Evolutionary conservation across 306 rosid genomes (phyloP).

Genomic region (Vigna trinervia): DNA sequence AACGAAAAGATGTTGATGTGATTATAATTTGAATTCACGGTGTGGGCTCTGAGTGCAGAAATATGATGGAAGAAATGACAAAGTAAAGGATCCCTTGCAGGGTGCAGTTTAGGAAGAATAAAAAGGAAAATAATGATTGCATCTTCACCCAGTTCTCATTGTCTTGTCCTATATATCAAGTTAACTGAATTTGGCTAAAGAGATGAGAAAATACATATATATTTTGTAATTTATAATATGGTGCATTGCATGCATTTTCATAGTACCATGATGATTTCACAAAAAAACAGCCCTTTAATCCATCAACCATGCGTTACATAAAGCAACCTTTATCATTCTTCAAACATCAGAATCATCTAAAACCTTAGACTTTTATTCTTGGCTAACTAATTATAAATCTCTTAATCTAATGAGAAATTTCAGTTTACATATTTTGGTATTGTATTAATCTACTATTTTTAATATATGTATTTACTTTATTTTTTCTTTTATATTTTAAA

Average conservation of each 20-base stretch:
- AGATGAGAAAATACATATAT: neutral
- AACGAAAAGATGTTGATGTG: neutral
- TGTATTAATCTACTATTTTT: too few relatives aligned
- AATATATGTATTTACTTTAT: too few relatives aligned
- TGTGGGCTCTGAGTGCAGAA: neutral
- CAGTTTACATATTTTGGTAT: too few relatives aligned
- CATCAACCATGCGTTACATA: too few relatives aligned
- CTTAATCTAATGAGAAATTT: too few relatives aligned
- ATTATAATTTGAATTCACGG: neutral
- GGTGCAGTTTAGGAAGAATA: conserved; percentile 5
- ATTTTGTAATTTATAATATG: neutral
- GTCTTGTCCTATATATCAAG: conserved; percentile 6
- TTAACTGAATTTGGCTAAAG: conserved; percentile 32
- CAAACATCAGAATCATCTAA: too few relatives aligned
- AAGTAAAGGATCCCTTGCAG: conserved; percentile 14
- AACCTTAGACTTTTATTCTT: too few relatives aligned
- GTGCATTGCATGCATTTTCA: neutral
- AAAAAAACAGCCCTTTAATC: too few relatives aligned
- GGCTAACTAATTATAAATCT: too few relatives aligned
- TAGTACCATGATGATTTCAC: conserved; percentile 3
- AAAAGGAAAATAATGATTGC: conserved; percentile 23
- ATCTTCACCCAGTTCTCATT: neutral
- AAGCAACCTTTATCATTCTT: too few relatives aligned
- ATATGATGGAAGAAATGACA: neutral
- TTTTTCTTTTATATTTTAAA: too few relatives aligned